A percentile compares a stretch with the other conserved stretches of the same genome.
Evolutionary conservation across 768 basidiomycete genomes (phyloP).

Genomic region (Collybia nuda): DNA sequence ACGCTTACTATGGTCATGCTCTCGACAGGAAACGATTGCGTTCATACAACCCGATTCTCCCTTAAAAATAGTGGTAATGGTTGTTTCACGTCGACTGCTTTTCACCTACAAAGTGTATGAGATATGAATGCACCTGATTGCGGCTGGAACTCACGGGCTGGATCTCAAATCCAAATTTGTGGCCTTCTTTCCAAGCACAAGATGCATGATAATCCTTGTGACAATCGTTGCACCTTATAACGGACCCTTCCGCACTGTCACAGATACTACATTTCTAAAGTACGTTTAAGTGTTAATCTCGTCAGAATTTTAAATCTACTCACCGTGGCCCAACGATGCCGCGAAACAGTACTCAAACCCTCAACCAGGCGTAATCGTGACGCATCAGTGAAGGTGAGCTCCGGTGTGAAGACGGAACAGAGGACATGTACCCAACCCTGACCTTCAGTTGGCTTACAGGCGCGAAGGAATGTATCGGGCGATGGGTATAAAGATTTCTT

Average conservation of each 20-base stretch:
- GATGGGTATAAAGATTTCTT: constrained; percentile 46
- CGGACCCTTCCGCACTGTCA: constrained; percentile 69
- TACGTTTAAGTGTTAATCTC: background rate
- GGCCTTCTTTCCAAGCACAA: constrained; percentile 85
- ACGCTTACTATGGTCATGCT: constrained; percentile 64
- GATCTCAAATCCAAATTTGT: constrained; percentile 92
- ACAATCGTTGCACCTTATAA: constrained; percentile 84
- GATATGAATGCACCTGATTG: background rate
- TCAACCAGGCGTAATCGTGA: constrained; percentile 76
- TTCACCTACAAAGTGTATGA: constrained; percentile 57
- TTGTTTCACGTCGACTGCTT: constrained; percentile 68
- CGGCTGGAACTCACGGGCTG: constrained; percentile 57
- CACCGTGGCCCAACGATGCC: constrained; percentile 73
- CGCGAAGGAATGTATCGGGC: constrained; percentile 66
- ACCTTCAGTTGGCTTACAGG: constrained; percentile 89
- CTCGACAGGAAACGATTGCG: constrained; percentile 75
- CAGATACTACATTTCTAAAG: constrained; percentile 76
- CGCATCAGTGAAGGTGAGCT: constrained; percentile 81
- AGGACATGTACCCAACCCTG: constrained; percentile 91
- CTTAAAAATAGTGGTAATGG: constrained; percentile 69
- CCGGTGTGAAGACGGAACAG: constrained; percentile 86
- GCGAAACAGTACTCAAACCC: constrained; percentile 74
- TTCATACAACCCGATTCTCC: constrained; percentile 79
- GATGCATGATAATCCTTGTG: constrained; percentile 78
- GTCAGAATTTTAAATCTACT: constrained; percentile 23